Conservation (phyloP, 768 basidiomycete species). For the Trametes cinnabarina region DNA sequence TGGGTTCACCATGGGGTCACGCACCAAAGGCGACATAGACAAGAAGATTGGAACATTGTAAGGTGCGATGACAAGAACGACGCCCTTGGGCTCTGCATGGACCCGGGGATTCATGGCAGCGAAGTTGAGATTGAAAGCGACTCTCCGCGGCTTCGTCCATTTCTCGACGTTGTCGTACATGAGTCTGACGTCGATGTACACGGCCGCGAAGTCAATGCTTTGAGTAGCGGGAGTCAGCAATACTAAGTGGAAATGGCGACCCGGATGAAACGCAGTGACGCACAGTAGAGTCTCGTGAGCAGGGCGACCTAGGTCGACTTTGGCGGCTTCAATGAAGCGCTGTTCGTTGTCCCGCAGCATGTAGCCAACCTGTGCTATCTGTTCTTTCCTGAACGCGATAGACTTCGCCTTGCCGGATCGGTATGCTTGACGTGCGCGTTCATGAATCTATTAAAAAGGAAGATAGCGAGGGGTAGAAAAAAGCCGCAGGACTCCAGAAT, state of each 20-base stretch:
- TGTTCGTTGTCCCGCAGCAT: conserved; percentile 69
- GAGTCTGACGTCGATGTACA: not conserved
- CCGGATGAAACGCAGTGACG: conserved; percentile 17
- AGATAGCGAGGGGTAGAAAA: no score
- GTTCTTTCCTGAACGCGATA: conserved; percentile 67
- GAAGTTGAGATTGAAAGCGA: conserved; percentile 55
- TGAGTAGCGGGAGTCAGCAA: not conserved
- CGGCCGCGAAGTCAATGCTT: conserved; percentile 61
- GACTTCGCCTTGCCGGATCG: conserved; percentile 59
- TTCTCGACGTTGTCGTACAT: conserved; percentile 60
- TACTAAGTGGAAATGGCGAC: no score
- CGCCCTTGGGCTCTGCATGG: conserved; percentile 75
- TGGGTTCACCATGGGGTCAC: no score
- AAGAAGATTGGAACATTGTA: conserved; percentile 77
- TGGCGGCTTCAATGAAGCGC: conserved; percentile 56
- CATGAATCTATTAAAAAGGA: no score
- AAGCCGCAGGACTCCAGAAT: no score
- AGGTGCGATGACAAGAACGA: conserved; percentile 64
- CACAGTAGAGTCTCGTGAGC: conserved; percentile 54
- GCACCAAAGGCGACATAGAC: conserved; percentile 54
- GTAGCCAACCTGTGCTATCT: conserved; percentile 73
- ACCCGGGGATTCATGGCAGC: conserved; percentile 60
- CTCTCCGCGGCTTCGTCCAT: conserved; percentile 69
- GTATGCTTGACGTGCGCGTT: conserved; percentile 54
- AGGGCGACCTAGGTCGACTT: conserved; percentile 63